Evolutionary conservation across 768 basidiomycete genomes (phyloP), one percentile per base, ranked within the genome.

Genomic region (Phaffia tasmanica): DNA sequence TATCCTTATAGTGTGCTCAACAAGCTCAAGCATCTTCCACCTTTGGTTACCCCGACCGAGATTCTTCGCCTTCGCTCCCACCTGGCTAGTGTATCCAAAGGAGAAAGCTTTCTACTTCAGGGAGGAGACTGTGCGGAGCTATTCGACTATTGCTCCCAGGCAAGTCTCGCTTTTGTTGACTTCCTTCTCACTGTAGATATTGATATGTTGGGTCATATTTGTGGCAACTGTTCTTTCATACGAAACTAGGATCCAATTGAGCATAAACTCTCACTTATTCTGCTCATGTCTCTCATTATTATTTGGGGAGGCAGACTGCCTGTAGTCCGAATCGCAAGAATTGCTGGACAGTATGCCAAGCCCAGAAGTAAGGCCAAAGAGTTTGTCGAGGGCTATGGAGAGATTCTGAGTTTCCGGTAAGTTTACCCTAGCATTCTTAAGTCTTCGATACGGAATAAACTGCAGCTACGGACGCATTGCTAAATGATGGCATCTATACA

Each of bases 121-220:
- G 95, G 95, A 0, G 95, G 95, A 1, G 95, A 99, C 73, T 99
- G 95, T 72, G 92, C 90, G n/a, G 89, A 93, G 76, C 87, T 88
- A 75, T 93, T 94, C 72, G 86, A 88, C 71, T 60, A 46, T 32
- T 63, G 67, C 49, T 62, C 60, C 5, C 63, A 51, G 67, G 63
- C 21, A 16, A 60, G 53, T 14, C 32, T 23, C n/a, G 53, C 53
- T 54, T 23, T 30, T 16, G 15, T 23, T 9, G 15, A 42, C 35
- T 42, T 42, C 11, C 11, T 11, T 42, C 35, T 42, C 11, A 42
- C 35, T 42, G 35, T 11, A 23, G 16, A 51, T 54, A 16, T 30
- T 30, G 29, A 5, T 30, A 4, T 54, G 23, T 11, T 42, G 35
- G 35, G 35, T 42, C 11, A 4, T 42, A 11, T 23, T 51, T 9